Base-by-base conservation (phyloP, 1,139 yeast species). In the Taphrina betulina region DNA sequence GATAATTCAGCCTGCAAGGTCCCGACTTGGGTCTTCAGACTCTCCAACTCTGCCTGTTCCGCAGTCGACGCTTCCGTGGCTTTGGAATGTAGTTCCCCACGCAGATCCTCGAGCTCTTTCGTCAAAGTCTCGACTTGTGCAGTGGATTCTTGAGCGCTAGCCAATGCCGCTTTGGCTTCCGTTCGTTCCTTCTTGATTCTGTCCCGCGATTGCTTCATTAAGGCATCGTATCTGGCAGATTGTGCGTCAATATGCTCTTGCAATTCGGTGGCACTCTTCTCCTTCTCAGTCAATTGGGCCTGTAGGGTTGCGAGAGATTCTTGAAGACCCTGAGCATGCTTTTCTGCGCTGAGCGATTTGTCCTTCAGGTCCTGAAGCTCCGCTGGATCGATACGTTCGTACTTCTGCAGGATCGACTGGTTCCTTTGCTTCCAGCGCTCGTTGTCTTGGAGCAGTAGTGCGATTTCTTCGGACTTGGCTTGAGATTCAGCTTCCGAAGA, bases 391-490 rank as follows among this genome's bases (percentile, higher is more conserved):
- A 75, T 67, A 28, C 78, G 68, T 53, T 76, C 78, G 59, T 75
- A 75, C 57, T 75, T 76, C 54, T 72, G 73, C 58, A 78, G 63
- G 53, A 79, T 70, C 56, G 75, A 76, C 60, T 76, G 77, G 8
- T 78, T 71, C 55, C 81, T 72, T 19, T 68, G 70, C 67, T 77
- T 78, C 83, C 84, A 80, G 38, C 76, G 72, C 24, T 73, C 73
- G 29, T 70, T 69, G 60, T 80, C 82, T 53, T 75, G 75, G 38
- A 68, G 66, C 14, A 70, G 61, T 22, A 75, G 62, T 52, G 64
- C 64, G 36, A 76, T 63, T 59, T 75, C 75, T 58, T 72, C 71
- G 24, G 72, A 73, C 56, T 75, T 77, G 20, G 75, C 74, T 12
- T 68, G 69, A 5, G 73, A 58, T 29, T 75, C 75, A 16, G 74